These are phyloP conservation scores for Lactarius psammicola DNA, from an alignment of 768 basidiomycete genomes.

Conservation along the genomic window DNA sequence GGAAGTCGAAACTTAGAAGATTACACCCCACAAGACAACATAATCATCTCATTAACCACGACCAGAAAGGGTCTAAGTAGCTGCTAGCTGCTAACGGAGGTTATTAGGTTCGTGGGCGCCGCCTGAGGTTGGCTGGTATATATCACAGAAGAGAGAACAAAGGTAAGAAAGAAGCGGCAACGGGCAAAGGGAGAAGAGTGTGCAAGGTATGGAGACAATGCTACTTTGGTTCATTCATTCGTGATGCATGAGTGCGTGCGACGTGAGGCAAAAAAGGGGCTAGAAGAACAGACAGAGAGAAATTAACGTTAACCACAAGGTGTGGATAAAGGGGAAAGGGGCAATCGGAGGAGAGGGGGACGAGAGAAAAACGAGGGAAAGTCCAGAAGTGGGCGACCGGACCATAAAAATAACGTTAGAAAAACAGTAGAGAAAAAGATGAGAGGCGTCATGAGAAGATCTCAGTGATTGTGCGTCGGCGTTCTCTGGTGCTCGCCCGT, in stretches of 20 bases:
- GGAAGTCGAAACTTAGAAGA: neutral
- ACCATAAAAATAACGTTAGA: constrained; percentile 29
- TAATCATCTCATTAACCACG: neutral
- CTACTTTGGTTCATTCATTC: constrained; percentile 11
- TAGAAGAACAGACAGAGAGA: constrained; percentile 3
- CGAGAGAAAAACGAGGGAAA: constrained; percentile 3
- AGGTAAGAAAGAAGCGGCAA: neutral
- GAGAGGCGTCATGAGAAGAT: constrained; percentile 39
- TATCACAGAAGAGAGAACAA: constrained; percentile 4
- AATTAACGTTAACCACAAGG: constrained; percentile 23
- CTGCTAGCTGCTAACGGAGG: neutral
- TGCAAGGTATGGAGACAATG: constrained; percentile 23
- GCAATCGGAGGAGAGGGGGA: constrained; percentile 7
- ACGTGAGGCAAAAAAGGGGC: constrained; percentile 20
- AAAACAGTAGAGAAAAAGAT: neutral
- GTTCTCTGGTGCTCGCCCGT: constrained; percentile 39
- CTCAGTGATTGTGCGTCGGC: constrained; percentile 53
- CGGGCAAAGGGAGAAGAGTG: neutral
- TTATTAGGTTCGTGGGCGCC: neutral
- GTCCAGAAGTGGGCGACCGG: constrained; percentile 15
- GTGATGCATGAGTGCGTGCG: constrained; percentile 19
- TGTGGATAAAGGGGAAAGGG: neutral
- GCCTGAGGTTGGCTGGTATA: constrained; percentile 3
- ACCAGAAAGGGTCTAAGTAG: neutral
- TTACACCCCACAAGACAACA: neutral